These are phyloP conservation scores for Fusarium robinianum DNA, from an alignment of 2,329 filamentous ascomycete species.

Conservation along the genomic window DNA sequence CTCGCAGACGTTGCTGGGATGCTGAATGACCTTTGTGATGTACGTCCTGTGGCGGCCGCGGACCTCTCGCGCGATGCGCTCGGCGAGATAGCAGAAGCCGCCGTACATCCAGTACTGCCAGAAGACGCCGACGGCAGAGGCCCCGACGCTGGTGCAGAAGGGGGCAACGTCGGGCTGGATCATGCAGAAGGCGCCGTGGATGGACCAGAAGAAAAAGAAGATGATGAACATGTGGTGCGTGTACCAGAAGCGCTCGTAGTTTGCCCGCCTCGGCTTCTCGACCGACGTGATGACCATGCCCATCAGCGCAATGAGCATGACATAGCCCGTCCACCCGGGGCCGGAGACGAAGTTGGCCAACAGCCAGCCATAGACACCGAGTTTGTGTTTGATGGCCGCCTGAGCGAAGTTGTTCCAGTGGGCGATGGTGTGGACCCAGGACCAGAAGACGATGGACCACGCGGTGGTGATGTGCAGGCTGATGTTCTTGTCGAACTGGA, in stretches of 20 bases:
- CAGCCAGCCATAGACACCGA: conserved; percentile 78
- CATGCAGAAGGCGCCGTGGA: conserved; percentile 90
- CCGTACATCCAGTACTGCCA: conserved; percentile 92
- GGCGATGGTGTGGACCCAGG: conserved; percentile 82
- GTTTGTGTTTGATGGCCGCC: conserved; percentile 72
- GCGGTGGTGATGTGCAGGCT: conserved; percentile 84
- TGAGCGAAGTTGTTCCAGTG: conserved; percentile 88
- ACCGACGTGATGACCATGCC: conserved; percentile 78
- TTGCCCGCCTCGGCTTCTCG: conserved; percentile 76
- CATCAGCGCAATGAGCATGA: conserved; percentile 80
- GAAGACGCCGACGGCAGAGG: conserved; percentile 73
- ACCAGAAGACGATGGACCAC: conserved; percentile 88
- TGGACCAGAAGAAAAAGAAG: conserved; percentile 91
- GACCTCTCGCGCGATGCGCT: conserved; percentile 77
- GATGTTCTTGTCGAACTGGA: conserved; percentile 89
- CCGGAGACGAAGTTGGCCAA: conserved; percentile 78
- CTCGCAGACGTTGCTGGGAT: conserved; percentile 86
- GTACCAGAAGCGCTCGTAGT: conserved; percentile 91
- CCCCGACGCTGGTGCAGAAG: conserved; percentile 72
- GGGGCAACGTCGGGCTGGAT: conserved; percentile 82
- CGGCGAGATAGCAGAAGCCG: conserved; percentile 78
- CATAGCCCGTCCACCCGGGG: conserved; percentile 83
- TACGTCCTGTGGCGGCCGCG: conserved; percentile 82
- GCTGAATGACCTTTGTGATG: conserved; percentile 87
- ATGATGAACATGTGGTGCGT: conserved; percentile 86